Evolutionary conservation across 1,284 basidiomycete genomes (phyloP), one percentile per base, ranked within the genome.

Genomic region (Phellinidium pouzarii): DNA sequence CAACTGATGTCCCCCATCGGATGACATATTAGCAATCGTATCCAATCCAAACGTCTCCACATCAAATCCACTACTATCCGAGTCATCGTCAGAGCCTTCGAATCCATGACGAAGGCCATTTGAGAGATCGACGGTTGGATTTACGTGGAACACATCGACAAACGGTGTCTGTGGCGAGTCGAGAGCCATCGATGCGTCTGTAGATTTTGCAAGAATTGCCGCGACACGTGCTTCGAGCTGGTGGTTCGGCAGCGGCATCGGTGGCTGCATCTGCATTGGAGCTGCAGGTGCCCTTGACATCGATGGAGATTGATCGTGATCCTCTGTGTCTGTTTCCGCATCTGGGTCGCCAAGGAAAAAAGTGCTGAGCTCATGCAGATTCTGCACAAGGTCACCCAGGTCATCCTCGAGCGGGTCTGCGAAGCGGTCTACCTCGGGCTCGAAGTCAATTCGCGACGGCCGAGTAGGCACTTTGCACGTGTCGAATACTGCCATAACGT

Each of bases 341-440:
- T 59, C 52, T 44, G 55, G 59, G 38, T 72, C 71, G 48, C 84
- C 81, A 62, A 88, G 87, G 74, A 94, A 94, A 74, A 89, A 94
- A 56, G 82, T 84, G 57, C 84, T 90, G 42, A 96, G 73, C 55
- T 90, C 87, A 62, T 94, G 88, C 41, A 95, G 74, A 56, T 91
- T 88, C 59, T 86, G 89, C 26, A 94, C 89, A 23, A 94, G 72
- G 56, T 89, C 87, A 4, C 88, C 86, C n/a, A 95, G 74, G 59
- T 90, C 82, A 48, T 83, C 81, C 36, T 82, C 77, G 25, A 73
- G 60, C 7, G 68, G 67, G 20, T 61, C 61, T 17, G 62, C 59
- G 5, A 65, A 65, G 31, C 64, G 62, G 44, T 68, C 59, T 45
- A 72, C 64, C 14, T 74, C 70, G 14, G 85, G 81, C 63, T 82